Evolutionary conservation across 202 grass and related monocot species (phyloP), one percentile per base, ranked within the genome.

Genomic region (Digitaria exilis): DNA sequence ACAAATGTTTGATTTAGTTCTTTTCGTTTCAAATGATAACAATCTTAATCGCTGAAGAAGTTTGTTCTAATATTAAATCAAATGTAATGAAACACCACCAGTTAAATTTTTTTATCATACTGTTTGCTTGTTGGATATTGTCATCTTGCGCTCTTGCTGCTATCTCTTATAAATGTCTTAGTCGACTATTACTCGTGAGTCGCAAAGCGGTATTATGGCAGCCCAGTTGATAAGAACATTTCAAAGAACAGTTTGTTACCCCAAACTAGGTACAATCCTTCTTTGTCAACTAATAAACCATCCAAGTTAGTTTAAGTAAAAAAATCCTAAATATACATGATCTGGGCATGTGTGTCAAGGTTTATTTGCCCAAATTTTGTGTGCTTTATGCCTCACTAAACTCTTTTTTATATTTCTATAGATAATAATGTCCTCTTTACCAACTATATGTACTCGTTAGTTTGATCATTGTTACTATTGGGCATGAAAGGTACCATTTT

Each of bases 361-460:
- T 39, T 7, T 39, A 39, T 5, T 70, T 52, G 10, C 48, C 22
- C 58, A 26, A 49, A 46, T 30, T n/a, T 39, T 54, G 32, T 48
- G 26, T 9, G 44, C 4, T 34, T 25, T 67, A 7, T 25, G 48
- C 32, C 22, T 4, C 7, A 4, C 31, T 34, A 43, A 29, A 7
- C 24, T 15, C 52, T 77, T 77, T 77, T 56, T 42, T 60, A 69
- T 39, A 77, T 24, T 77, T 84, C 76, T 19, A 46, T 57, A 56
- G 61, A 56, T 84, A 22, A 69, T 64, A 11, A 62, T 73, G 69
- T 44, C 28, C 22, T 44, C 34, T 69, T 30, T 70, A 32, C 52
- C 17, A 58, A 44, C 22, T 50, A 14, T 68, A 18, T 46, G 25
- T 67, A 34, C 44, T 16, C 7, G 30, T 58, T 25, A 43, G 15